Conservation (phyloP, 2,329 filamentous ascomycete genomes). For the Westerdykella ornata region DNA sequence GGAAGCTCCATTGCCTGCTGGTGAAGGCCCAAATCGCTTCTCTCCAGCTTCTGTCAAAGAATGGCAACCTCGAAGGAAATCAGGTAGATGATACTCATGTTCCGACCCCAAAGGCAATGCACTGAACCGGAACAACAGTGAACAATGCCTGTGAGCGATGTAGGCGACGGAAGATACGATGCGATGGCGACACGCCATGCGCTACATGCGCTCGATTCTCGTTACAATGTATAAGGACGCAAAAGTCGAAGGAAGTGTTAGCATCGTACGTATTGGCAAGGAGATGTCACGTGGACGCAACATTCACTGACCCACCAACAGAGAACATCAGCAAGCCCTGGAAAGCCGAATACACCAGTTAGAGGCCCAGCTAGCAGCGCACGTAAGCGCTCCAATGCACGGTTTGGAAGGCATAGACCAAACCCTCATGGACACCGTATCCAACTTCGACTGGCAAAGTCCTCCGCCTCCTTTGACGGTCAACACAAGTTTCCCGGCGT, state of each 20-base stretch:
- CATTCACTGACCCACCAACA: conserved; percentile 12
- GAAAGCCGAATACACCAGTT: conserved; percentile 35
- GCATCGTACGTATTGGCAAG: conserved; percentile 28
- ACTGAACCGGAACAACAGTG: conserved; percentile 8
- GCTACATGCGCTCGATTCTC: conserved; percentile 35
- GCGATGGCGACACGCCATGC: conserved; percentile 34
- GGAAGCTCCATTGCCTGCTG: conserved; percentile 25
- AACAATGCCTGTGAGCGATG: conserved; percentile 36
- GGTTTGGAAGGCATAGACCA: conserved; percentile 32
- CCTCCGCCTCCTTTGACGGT: conserved; percentile 19
- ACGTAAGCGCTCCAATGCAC: conserved; percentile 33
- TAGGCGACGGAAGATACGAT: conserved; percentile 32
- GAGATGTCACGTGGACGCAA: conserved; percentile 6
- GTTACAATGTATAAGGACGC: conserved; percentile 32
- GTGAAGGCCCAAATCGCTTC: conserved; percentile 26
- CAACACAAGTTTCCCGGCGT: conserved; percentile 22
- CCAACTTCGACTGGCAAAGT: conserved; percentile 28
- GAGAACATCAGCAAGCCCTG: conserved; percentile 33
- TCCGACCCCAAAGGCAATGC: too few species aligned
- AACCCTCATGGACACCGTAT: conserved; percentile 20
- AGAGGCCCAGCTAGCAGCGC: conserved; percentile 31
- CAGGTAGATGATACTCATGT: conserved; percentile 2
- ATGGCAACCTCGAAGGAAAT: conserved; percentile 34
- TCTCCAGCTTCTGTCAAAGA: conserved; percentile 29
- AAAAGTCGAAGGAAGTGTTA: conserved; percentile 32